These are phyloP conservation scores for Cinnamomum micranthum DNA, from an alignment of 164 flowering plant species.

Conservation along the genomic window DNA sequence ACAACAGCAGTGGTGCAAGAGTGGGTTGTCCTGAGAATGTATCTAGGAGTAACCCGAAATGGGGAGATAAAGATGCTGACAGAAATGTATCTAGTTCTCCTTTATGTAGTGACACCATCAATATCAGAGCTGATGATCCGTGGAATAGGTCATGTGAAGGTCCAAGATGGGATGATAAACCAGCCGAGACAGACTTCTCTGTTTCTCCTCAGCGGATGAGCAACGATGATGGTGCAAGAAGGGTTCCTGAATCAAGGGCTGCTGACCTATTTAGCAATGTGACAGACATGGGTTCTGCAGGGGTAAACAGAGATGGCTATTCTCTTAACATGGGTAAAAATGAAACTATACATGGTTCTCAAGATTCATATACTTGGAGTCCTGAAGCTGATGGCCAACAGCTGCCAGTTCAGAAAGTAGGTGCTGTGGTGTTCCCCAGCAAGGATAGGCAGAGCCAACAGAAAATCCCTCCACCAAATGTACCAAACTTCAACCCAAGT, in stretches of 20 bases:
- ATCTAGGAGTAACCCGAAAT: background rate
- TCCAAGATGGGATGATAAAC: background rate
- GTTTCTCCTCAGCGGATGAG: conserved; percentile 6
- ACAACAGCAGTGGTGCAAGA: background rate
- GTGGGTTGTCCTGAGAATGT: background rate
- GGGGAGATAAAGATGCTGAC: background rate
- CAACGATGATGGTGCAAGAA: background rate
- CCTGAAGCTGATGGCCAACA: conserved; percentile 14
- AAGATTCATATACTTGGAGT: conserved; percentile 17
- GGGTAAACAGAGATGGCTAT: conserved; percentile 2
- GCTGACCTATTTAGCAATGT: conserved; percentile 21
- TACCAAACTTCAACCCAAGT: conserved; percentile 11
- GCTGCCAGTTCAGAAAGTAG: conserved; percentile 5
- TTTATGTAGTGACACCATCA: background rate
- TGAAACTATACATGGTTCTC: conserved; percentile 17
- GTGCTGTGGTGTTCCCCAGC: conserved; percentile 4
- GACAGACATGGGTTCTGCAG: conserved; percentile 5
- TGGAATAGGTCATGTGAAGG: background rate
- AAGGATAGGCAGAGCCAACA: conserved; percentile 4
- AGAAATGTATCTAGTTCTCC: background rate
- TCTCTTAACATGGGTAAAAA: background rate
- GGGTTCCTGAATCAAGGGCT: conserved; percentile 7
- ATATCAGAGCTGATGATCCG: background rate
- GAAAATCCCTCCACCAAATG: conserved; percentile 1
- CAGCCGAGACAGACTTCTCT: background rate